Conservation (phyloP, 1,139 yeast genomes). For the Debaryomyces sp. region DNA sequence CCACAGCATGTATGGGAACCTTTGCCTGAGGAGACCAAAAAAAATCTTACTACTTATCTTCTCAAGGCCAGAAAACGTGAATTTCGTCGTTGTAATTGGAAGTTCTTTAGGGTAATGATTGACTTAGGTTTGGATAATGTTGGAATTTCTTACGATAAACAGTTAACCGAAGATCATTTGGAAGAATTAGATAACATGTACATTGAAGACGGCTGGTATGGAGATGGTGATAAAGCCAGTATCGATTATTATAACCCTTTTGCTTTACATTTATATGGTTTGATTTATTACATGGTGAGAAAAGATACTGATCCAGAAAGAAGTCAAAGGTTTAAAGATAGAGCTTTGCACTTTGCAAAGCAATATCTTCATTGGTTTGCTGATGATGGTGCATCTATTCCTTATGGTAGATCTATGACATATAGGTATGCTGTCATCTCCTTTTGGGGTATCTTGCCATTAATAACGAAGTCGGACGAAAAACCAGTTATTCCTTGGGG, state of each 20-base stretch:
- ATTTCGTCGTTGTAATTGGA: conserved; percentile 26
- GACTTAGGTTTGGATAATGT: conserved; percentile 24
- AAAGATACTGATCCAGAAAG: conserved; percentile 17
- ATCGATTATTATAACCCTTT: conserved; percentile 31
- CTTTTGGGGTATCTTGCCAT: conserved; percentile 29
- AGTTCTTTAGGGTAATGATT: conserved; percentile 27
- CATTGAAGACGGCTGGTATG: conserved; percentile 30
- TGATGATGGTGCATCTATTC: conserved; percentile 25
- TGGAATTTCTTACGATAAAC: conserved; percentile 17
- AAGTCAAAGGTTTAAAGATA: conserved; percentile 14
- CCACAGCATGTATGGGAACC: conserved; percentile 29
- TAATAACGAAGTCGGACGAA: conserved; percentile 16
- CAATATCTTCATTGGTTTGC: conserved; percentile 23
- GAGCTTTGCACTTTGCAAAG: conserved; percentile 22
- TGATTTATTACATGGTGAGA: conserved; percentile 18
- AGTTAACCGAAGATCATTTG: conserved; percentile 16
- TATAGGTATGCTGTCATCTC: conserved; percentile 27
- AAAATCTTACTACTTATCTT: conserved; percentile 19
- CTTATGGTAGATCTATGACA: conserved; percentile 29
- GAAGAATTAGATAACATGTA: conserved; percentile 23
- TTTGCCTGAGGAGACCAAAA: conserved; percentile 17
- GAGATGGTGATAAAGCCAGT: conserved; percentile 24
- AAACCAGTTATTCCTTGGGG: conserved; percentile 19
- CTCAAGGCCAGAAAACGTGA: conserved; percentile 16
- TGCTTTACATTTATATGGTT: conserved; percentile 30